Percentiles rank a stretch among this genome's conserved stretches.
phyloP scores from a whole-genome alignment of 2,329 filamentous ascomycete species.

The Penicillium sp. region DNA sequence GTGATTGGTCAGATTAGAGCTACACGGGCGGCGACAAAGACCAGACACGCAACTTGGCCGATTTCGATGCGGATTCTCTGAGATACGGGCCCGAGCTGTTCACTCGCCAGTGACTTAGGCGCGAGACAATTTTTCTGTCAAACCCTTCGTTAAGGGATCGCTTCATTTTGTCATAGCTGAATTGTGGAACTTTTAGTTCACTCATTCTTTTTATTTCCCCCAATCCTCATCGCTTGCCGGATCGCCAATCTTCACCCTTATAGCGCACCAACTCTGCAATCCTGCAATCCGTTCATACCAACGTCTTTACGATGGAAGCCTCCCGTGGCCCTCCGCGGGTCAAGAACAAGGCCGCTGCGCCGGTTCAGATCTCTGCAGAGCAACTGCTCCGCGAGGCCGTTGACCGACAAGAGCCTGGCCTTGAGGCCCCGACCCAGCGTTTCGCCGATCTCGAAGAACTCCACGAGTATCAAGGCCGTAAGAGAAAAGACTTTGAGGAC shows the following conservation, averaged over 20 bases:
- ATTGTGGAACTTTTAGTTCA: not conserved
- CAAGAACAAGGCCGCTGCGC: conserved; percentile 97
- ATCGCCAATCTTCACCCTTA: not conserved
- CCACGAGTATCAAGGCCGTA: conserved; percentile 94
- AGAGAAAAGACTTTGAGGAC: conserved; percentile 95
- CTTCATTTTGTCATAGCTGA: not conserved
- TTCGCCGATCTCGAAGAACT: conserved; percentile 97
- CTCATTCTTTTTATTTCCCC: not conserved
- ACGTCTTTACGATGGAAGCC: conserved; percentile 69
- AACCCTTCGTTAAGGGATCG: not conserved
- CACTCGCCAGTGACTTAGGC: conserved; percentile 4
- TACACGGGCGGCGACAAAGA: conserved; percentile 22
- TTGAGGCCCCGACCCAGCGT: conserved; percentile 88
- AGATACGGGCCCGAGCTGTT: conserved; percentile 2
- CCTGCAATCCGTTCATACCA: not conserved
- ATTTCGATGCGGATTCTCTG: conserved; percentile 16
- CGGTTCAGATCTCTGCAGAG: conserved; percentile 89
- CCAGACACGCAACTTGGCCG: conserved; percentile 18
- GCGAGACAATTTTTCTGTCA: not conserved
- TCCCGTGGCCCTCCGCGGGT: conserved; percentile 89
- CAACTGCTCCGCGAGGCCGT: conserved; percentile 96
- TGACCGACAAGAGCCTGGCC: conserved; percentile 83
- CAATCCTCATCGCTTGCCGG: not conserved
- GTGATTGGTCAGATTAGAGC: conserved; percentile 22
- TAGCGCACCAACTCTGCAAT: not conserved